Evolutionary conservation across 2,329 filamentous ascomycete genomes (phyloP), one percentile per base, ranked within the genome.

Genomic region (Ilyonectria mors-panacis): DNA sequence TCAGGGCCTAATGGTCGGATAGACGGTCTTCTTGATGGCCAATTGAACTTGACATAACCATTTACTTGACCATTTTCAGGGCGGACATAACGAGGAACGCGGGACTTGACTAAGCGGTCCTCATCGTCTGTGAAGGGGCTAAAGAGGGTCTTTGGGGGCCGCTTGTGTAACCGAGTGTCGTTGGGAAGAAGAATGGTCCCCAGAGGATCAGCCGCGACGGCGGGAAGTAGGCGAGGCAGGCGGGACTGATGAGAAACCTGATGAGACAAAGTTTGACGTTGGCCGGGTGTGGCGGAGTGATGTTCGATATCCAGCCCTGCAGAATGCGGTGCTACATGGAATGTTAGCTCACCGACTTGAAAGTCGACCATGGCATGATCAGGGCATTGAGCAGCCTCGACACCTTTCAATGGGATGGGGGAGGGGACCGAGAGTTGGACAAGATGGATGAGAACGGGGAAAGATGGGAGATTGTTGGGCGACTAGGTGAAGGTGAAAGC

Each of bases 41-140:
- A 81, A 55, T 78, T 75, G 53, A 82, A 80, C 59, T 82, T 82
- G 63, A 82, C 76, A 66, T 82, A 82, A 2, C 80, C 79, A 55
- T 82, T 81, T 35, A 82, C 78, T 48, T 74, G 74, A 17, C 80
- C 80, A 45, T 79, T 77, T 3, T 69, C 39, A 1, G 80, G 80
- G 6, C 79, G 76, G 45, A 48, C 12, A 59, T 78, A 81, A 2
- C 71, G 76, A 48, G 73, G 76, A 4, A 55, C 30, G 5, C 54
- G 33, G 1, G 66, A 68, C 21, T 70, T 62, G 21, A 76, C 73
- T 53, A 81, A 76, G 3, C 71, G 75, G 13, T 77, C 78, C 30
- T 78, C 53, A 21, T 70, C 75, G 28, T 80, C 78, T 33, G 69
- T 73, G 61, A 82, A 82, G 2, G 80, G 80, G 58, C 78, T 82